Conservation (phyloP, 352 stramenopile genomes). For the Pythium aquatile region DNA sequence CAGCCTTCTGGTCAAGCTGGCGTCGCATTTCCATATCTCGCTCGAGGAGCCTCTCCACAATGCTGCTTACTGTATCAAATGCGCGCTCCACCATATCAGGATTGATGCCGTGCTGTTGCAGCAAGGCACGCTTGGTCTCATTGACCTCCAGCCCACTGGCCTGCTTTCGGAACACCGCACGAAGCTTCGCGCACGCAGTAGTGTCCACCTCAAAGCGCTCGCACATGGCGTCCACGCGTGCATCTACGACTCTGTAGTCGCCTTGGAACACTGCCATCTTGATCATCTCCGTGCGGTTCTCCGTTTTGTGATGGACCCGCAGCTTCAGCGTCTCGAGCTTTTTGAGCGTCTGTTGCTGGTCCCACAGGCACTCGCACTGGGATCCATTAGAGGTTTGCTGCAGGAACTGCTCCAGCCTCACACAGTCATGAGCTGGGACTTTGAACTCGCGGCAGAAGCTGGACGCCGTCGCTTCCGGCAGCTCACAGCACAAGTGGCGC, state of each 20-base stretch:
- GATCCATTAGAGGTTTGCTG: background rate
- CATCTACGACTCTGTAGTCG: conserved; percentile 13
- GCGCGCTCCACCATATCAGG: background rate
- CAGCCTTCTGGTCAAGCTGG: conserved; percentile 22
- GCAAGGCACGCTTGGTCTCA: background rate
- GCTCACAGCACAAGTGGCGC: conserved; percentile 26
- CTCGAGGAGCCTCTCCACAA: conserved; percentile 6
- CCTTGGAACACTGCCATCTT: conserved; percentile 18
- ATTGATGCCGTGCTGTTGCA: background rate
- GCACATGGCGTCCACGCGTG: conserved; percentile 16
- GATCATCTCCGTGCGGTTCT: conserved; percentile 13
- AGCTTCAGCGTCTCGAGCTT: conserved; percentile 15
- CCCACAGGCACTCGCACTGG: background rate
- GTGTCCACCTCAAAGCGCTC: conserved; percentile 9
- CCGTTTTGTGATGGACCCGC: background rate
- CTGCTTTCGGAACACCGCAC: conserved; percentile 12
- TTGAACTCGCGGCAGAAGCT: conserved; percentile 32
- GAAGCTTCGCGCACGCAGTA: conserved; percentile 8
- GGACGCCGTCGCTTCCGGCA: conserved; percentile 1
- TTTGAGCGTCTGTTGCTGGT: background rate
- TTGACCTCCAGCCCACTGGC: conserved; percentile 23
- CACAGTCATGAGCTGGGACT: conserved; percentile 18
- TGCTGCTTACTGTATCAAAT: conserved; percentile 5
- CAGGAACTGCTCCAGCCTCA: conserved; percentile 14
- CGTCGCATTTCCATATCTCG: conserved; percentile 4